Evolutionary conservation across 2,329 filamentous ascomycete genomes (phyloP), one percentile per base, ranked within the genome.

Genomic region (Metarhizium anisopliae): DNA sequence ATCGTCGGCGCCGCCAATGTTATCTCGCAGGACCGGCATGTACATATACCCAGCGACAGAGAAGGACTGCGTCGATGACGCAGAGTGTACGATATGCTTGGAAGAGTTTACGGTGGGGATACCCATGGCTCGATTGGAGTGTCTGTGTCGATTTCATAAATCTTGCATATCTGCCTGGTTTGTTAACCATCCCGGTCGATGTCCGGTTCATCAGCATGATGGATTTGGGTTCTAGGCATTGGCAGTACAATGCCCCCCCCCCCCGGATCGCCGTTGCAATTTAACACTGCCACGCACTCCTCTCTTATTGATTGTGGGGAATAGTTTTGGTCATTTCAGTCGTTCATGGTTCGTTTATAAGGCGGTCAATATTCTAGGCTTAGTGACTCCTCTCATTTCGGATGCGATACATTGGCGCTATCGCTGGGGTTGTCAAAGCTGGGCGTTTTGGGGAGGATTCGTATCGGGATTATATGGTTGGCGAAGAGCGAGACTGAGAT

Each of bases 21-120:
- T 67, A 8, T 70, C 72, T 45, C 73, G 81, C 20, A 71, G 77
- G 55, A 83, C 80, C 0, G 81, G 82, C 53, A 83, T 86, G 74
- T 84, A 86, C 59, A 79, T 81, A 0, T 87, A 87, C 61, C 60
- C 73, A 25, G 83, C 84, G 2, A 86, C 83, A 10, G 84, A 86
- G 63, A 87, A 86, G 70, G 84, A 87, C 66, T 85, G 82, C 61
- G 77, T 84, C n/a, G 81, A 85, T 60, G 80, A 81, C 56, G 83
- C 82, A 3, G 84, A 87, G 68, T 86, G 83, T 64, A 85, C 82
- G 5, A 86, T 87, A 52, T 87, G 84, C 61, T 72, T 87, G 2
- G 84, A 86, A 62, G 83, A 86, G 65, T 85, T 85, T 58, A 77
- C 81, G 57, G 81, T 79, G 0, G 83, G 83, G 2, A 77, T 80